phyloP scores from a whole-genome alignment of 768 basidiomycete species.

The Trametes gibbosa region DNA sequence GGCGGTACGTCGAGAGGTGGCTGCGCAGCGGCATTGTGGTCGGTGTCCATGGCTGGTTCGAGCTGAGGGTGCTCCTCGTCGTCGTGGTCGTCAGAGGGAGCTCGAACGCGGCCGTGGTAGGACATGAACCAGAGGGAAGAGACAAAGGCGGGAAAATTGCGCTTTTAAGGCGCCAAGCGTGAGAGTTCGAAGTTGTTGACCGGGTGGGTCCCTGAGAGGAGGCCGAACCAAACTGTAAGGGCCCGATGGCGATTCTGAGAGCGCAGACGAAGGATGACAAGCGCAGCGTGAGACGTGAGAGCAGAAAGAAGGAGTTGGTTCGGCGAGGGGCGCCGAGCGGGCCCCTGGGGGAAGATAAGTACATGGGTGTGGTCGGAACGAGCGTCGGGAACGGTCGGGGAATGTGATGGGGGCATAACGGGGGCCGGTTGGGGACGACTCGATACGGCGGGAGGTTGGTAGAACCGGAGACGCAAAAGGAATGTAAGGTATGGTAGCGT shows the following conservation, averaged over 20 bases:
- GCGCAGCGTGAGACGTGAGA: background rate
- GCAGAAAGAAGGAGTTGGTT: background rate
- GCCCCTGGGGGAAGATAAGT: background rate
- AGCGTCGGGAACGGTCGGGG: background rate
- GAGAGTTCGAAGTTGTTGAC: background rate
- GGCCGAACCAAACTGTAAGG: slow-evolving; percentile 3
- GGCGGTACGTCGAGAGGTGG: background rate
- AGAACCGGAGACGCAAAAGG: background rate
- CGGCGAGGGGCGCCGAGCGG: background rate
- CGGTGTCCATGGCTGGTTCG: background rate
- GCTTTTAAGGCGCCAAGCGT: background rate
- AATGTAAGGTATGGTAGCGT: background rate
- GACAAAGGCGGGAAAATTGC: background rate
- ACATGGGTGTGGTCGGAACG: background rate
- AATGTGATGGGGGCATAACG: background rate
- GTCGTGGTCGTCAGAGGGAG: background rate
- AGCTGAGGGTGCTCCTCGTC: background rate
- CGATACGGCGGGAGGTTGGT: background rate
- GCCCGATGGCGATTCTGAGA: background rate
- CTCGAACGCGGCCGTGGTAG: background rate
- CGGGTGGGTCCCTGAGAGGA: background rate
- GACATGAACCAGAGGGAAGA: too few species aligned
- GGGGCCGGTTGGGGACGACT: background rate
- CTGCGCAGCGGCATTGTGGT: background rate
- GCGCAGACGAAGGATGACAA: background rate